Evolutionary conservation across 371 early-diverging fungal species (phyloP).

Genomic region (Conidiobolus incongruus): DNA sequence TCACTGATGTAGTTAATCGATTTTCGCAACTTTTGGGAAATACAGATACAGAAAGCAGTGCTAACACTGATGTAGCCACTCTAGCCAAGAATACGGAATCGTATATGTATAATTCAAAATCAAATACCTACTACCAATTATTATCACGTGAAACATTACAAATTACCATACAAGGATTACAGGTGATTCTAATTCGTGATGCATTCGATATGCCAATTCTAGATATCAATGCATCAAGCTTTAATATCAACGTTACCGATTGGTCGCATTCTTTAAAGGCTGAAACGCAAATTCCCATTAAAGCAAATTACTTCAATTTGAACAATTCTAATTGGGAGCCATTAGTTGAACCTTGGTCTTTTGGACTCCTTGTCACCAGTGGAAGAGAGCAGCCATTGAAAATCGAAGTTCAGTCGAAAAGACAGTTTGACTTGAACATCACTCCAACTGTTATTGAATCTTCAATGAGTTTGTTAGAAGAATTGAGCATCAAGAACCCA

Average conservation of each 20-base stretch:
- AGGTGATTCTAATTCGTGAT: constrained; percentile 79
- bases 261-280: constrained; percentile 69
- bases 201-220: constrained; percentile 76
- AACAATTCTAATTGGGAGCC: constrained; percentile 98
- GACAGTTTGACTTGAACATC: constrained; percentile 48
- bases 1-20: constrained; percentile 56
- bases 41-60: constrained; percentile 1
- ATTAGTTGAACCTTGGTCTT: constrained; percentile 75
- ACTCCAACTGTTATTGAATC: constrained; percentile 57
- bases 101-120: no score
- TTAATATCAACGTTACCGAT: constrained; percentile 53
- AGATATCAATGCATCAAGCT: constrained; percentile 55
- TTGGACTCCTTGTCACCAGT: constrained; percentile 20
- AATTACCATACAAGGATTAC: constrained; percentile 41
- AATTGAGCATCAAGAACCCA: background rate
- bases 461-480: constrained; percentile 21
- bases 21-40: constrained; percentile 30
- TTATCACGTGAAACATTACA: constrained; percentile 1
- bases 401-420: constrained; percentile 28
- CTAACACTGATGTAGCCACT: background rate
- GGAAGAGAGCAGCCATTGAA: background rate
- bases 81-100: background rate
- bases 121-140: constrained; percentile 1
- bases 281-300: constrained; percentile 38
- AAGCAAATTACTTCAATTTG: constrained; percentile 80